A percentile compares a stretch with the other conserved stretches of the same genome.
phyloP scores from a whole-genome alignment of 495 filamentous ascomycete genomes.

The Parathielavia hyrcaniae region DNA sequence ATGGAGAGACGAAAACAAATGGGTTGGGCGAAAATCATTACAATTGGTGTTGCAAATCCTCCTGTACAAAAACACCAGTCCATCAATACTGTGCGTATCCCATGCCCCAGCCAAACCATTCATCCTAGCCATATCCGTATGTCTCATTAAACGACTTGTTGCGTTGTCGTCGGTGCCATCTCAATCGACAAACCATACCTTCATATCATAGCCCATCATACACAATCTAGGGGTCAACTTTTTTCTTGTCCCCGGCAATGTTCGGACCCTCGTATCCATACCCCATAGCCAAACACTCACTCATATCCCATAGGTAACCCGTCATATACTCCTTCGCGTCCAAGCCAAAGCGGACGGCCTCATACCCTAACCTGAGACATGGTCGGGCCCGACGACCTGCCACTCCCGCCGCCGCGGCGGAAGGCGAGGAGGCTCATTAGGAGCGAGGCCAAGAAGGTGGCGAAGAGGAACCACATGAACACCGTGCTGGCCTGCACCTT shows the following conservation, averaged over 20 bases:
- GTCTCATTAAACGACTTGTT: too few species aligned
- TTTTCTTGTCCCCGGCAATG: background rate
- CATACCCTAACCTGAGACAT: slow-evolving; percentile 47
- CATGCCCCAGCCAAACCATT: too few species aligned
- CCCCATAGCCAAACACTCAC: background rate
- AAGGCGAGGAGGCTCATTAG: slow-evolving; percentile 33
- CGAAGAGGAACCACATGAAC: slow-evolving; percentile 48
- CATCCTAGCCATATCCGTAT: too few species aligned
- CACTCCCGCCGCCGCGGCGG: slow-evolving; percentile 39
- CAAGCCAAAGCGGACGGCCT: slow-evolving; percentile 2
- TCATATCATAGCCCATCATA: background rate
- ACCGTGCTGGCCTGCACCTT: slow-evolving; percentile 45
- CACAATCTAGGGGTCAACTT: too few species aligned
- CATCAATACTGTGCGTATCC: background rate
- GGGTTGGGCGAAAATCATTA: too few species aligned
- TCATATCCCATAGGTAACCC: slow-evolving; percentile 10
- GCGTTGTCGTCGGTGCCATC: too few species aligned
- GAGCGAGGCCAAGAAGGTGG: slow-evolving; percentile 31
- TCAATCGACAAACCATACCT: too few species aligned
- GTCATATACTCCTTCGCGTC: background rate
- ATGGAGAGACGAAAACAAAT: too few species aligned
- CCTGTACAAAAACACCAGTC: background rate
- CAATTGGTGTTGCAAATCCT: background rate
- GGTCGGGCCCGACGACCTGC: slow-evolving; percentile 34
- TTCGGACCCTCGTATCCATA: background rate